Conservation (phyloP, 495 filamentous ascomycete species). For the Talaromyces nanjingensis region DNA sequence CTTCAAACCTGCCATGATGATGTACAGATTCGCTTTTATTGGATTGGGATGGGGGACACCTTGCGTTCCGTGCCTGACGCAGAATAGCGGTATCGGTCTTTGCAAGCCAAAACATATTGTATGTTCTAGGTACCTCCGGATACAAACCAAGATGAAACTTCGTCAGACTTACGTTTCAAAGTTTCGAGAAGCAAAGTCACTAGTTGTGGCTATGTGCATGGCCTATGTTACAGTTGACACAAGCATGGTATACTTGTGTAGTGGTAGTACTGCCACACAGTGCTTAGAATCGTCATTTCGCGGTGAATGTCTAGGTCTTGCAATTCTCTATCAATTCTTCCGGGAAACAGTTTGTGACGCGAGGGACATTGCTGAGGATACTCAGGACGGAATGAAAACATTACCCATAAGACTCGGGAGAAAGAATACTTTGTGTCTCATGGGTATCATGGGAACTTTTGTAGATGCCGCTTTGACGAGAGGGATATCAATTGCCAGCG, state of each 20-base stretch:
- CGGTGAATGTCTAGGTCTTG: neutral
- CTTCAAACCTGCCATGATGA: neutral
- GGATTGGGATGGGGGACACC: conserved; percentile 2
- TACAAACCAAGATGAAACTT: neutral
- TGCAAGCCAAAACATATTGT: neutral
- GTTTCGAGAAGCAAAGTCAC: neutral
- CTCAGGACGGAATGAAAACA: neutral
- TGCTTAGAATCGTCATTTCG: neutral
- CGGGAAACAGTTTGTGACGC: neutral
- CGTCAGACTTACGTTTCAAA: neutral
- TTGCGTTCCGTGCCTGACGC: neutral
- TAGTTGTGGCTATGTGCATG: conserved; percentile 2
- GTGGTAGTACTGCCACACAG: neutral
- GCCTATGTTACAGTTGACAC: neutral
- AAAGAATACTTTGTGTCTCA: neutral
- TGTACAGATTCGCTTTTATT: neutral
- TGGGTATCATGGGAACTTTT: neutral
- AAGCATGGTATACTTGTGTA: neutral
- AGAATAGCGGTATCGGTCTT: neutral
- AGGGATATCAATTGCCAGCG: neutral
- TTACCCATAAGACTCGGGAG: neutral
- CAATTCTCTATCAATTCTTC: conserved; percentile 1
- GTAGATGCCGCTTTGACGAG: neutral
- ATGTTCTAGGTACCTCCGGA: neutral
- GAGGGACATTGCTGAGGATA: neutral